phyloP scores from a whole-genome alignment of 805 yeast species.

The Candida morakotiae region DNA sequence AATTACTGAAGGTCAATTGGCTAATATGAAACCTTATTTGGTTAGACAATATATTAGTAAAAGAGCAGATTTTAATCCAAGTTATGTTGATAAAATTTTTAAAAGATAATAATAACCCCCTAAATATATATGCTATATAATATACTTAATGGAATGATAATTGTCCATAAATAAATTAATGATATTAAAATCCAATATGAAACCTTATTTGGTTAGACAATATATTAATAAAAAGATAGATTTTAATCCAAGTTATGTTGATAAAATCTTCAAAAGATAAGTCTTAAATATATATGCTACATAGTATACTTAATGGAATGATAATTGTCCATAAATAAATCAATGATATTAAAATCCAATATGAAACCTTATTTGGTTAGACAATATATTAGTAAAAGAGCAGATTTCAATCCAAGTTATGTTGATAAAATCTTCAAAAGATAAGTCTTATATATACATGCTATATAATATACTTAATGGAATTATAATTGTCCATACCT shows the following conservation, averaged over 20 bases:
- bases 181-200: conserved; percentile 30
- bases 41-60: conserved; percentile 64
- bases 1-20: conserved; percentile 76
- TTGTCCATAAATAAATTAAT: neutral
- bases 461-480: neutral
- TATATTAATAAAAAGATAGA: conserved; percentile 70
- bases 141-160: neutral
- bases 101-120: conserved; percentile 13
- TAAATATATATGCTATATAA: neutral
- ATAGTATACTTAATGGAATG: neutral
- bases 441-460: conserved; percentile 7
- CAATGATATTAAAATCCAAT: conserved; percentile 9
- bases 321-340: neutral
- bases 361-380: conserved; percentile 60
- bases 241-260: conserved; percentile 52
- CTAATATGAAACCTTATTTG: conserved; percentile 56
- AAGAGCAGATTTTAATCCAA: conserved; percentile 65
- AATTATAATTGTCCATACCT: neutral
- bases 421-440: conserved; percentile 40
- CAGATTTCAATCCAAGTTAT: conserved; percentile 60
- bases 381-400: conserved; percentile 63
- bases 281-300: conserved; percentile 6
- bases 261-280: conserved; percentile 32
- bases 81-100: conserved; percentile 44
- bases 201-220: conserved; percentile 57